Evolutionary conservation across 1,284 basidiomycete genomes (phyloP), one percentile per base, ranked within the genome.

Genomic region (Ustilago shanxiensis): DNA sequence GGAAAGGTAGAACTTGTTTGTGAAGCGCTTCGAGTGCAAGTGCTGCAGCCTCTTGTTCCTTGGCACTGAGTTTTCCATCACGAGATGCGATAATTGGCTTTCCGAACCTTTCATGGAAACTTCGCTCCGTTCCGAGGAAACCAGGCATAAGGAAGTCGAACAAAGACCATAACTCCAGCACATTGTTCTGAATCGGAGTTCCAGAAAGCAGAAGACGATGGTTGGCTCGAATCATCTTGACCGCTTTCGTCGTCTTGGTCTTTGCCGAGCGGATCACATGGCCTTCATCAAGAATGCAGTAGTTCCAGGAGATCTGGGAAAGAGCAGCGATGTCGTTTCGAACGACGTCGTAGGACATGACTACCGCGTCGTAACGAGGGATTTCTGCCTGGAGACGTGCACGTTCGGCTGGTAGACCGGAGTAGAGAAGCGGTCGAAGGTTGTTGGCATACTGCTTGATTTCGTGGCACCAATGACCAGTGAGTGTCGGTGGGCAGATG

Each of bases 101-200:
- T 74, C 94, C 93, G 85, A 97, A 99, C 16, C 93, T 90, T 74
- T 99, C 95, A 81, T 95, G 97, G 89, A 99, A 99, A 5, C 91
- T 92, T n/a, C 91, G 88, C 86, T 99, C 97, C 7, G 92, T 95
- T 26, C 97, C 97, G 53, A 99, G 88, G 88, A 99, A 99, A 1
- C 97, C 97, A 22, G 97, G 97, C 97, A 99, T 99, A 79, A 99
- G 88, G 88, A 98, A 99, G 87, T 99, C 97, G 86, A 99, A 99
- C 64, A 99, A 88, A 87, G 94, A 97, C 97, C 97, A 99, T 3
- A 99, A 88, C 86, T 99, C 97, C 45, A 99, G 88, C 9, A 99
- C 95, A 84, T 99, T 99, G 87, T 99, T 99, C 88, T 99, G 97
- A 67, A 99, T 98, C 0, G 97, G 97, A 13, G 97, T 99, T 28